Percentiles rank a stretch among this genome's conserved stretches.
Conservation (phyloP, 2,329 filamentous ascomycete species). For the Colletotrichum sp. region DNA sequence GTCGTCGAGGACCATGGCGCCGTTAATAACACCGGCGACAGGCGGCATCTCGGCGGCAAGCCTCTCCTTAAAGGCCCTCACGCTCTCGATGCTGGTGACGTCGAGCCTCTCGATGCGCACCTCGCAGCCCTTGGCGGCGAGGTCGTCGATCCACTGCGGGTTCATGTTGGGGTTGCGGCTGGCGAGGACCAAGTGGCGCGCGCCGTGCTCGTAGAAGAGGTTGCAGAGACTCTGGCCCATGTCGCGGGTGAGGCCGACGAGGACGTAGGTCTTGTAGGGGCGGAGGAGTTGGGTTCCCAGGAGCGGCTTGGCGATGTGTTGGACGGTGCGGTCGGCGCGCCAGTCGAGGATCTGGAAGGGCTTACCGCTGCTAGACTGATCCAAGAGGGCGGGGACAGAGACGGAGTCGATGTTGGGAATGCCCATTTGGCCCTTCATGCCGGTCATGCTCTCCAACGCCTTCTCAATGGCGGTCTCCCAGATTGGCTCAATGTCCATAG, state of each 20-base stretch:
- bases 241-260: conserved; percentile 35
- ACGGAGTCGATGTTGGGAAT: conserved; percentile 5
- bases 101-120: conserved; percentile 25
- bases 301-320: conserved; percentile 27
- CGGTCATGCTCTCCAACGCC: conserved; percentile 16
- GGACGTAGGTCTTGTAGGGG: conserved; percentile 34
- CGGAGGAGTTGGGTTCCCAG: conserved; percentile 29
- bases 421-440: background rate
- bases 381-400: conserved; percentile 30
- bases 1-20: conserved; percentile 41
- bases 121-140: conserved; percentile 11
- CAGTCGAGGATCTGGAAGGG: conserved; percentile 43
- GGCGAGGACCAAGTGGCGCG: conserved; percentile 37
- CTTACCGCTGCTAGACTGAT: background rate
- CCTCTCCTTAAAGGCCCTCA: conserved; percentile 6
- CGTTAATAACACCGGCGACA: conserved; percentile 45
- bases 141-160: conserved; percentile 18
- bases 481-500: conserved; percentile 4
- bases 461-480: conserved; percentile 27
- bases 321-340: conserved; percentile 35
- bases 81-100: conserved; percentile 23
- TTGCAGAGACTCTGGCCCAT: conserved; percentile 38
- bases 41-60: conserved; percentile 31
- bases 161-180: conserved; percentile 39
- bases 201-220: conserved; percentile 40